A percentile compares a stretch with the other conserved stretches of the same genome.
Evolutionary conservation across 148 eudicot species (phyloP).

Genomic region (Camellia lanceoleosa): DNA sequence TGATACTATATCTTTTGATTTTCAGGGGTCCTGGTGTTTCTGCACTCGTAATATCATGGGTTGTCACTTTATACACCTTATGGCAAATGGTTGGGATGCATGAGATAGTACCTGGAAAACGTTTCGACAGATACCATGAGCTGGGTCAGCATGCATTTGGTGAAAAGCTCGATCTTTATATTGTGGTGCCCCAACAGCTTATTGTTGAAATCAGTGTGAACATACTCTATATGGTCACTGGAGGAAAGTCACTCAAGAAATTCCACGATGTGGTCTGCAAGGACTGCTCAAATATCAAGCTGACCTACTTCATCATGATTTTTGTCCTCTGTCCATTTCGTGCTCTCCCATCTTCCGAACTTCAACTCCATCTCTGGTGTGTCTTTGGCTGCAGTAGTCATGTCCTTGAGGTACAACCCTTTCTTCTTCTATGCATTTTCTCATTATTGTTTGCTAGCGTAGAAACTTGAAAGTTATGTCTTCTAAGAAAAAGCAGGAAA

Average conservation of each 20-base stretch:
- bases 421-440: neutral
- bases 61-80: constrained; percentile 43
- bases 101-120: constrained; percentile 43
- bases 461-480: neutral
- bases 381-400: constrained; percentile 41
- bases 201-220: constrained; percentile 34
- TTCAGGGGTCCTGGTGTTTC: constrained; percentile 45
- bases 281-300: constrained; percentile 31
- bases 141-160: constrained; percentile 51
- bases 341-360: constrained; percentile 40
- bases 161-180: constrained; percentile 39
- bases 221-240: constrained; percentile 49
- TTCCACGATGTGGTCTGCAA: constrained; percentile 20
- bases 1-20: neutral
- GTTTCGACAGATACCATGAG: constrained; percentile 51
- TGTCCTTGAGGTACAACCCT: constrained; percentile 39
- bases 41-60: constrained; percentile 37
- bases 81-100: constrained; percentile 64
- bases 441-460: neutral
- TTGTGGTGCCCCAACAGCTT: constrained; percentile 46
- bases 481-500: no score
- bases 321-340: constrained; percentile 45
- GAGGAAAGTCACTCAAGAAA: constrained; percentile 36
- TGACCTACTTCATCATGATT: constrained; percentile 35
- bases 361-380: constrained; percentile 42